Evolutionary conservation across 78 protist species (phyloP).

Genomic region (Dictyostelium intermedium): DNA sequence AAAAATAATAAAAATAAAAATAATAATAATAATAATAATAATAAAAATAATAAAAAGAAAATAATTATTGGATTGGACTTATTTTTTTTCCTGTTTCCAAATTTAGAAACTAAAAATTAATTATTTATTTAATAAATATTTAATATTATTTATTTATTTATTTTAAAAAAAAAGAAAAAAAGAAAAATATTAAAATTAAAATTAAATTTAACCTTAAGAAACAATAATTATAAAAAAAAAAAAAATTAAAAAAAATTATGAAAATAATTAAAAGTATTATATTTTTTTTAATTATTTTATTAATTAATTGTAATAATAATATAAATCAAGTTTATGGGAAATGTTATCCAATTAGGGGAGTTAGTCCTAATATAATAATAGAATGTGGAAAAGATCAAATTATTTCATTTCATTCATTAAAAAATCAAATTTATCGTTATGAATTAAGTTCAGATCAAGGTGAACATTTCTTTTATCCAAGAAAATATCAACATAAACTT

Average conservation of each 20-base stretch:
- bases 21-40: not conserved
- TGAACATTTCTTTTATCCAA: not conserved
- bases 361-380: not conserved
- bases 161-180: too few relatives aligned
- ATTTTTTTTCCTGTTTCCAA: too few relatives aligned
- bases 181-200: not conserved
- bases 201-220: too few relatives aligned
- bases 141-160: too few relatives aligned
- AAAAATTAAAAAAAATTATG: not conserved
- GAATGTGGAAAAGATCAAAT: constrained; percentile 1
- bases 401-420: not conserved
- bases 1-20: not conserved
- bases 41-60: not conserved
- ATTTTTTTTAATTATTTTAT: not conserved
- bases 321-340: not conserved
- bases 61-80: too few relatives aligned
- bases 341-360: not conserved
- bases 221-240: not conserved
- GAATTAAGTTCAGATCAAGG: not conserved
- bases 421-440: not conserved
- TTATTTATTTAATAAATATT: too few relatives aligned
- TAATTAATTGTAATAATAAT: not conserved
- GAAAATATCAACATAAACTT: not conserved
- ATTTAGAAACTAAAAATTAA: too few relatives aligned
- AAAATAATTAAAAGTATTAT: not conserved